phyloP scores from a whole-genome alignment of 192 early-diverging fungal genomes.

The Entomortierella beljakovae region DNA sequence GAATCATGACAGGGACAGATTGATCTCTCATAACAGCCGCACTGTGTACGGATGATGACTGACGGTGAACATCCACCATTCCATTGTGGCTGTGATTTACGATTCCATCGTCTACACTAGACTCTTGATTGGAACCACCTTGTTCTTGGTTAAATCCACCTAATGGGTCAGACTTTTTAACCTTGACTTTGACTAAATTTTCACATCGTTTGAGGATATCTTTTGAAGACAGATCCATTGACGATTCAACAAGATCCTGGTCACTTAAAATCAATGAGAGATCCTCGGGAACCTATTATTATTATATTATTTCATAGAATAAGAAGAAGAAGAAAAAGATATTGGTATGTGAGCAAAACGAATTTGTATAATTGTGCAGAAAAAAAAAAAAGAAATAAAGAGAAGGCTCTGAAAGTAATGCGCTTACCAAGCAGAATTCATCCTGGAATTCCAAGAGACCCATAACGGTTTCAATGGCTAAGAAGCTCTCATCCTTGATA shows the following conservation, averaged over 20 bases:
- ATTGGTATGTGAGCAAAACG: neutral
- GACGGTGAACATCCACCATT: conserved; percentile 3
- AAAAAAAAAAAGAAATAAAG: conserved; percentile 2
- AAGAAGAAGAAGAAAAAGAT: neutral
- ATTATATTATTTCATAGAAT: neutral
- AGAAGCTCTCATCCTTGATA: conserved; percentile 75
- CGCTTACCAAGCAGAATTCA: conserved; percentile 69
- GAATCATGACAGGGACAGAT: conserved; percentile 36
- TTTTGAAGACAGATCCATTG: conserved; percentile 61
- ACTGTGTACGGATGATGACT: conserved; percentile 6
- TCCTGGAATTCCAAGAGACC: conserved; percentile 73
- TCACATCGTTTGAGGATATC: conserved; percentile 68
- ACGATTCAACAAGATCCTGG: conserved; percentile 57
- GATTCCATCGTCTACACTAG: neutral
- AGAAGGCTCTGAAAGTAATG: neutral
- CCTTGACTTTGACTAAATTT: conserved; percentile 56
- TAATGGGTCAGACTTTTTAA: conserved; percentile 50
- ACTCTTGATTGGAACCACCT: neutral
- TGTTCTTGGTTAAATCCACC: conserved; percentile 15
- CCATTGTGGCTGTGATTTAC: neutral
- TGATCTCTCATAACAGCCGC: conserved; percentile 7
- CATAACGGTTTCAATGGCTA: conserved; percentile 75
- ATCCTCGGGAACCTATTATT: conserved; percentile 64
- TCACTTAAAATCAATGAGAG: conserved; percentile 60
- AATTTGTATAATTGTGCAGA: neutral